Conservation (phyloP, 2,329 filamentous ascomycete species). For the Penicillium sp. region DNA sequence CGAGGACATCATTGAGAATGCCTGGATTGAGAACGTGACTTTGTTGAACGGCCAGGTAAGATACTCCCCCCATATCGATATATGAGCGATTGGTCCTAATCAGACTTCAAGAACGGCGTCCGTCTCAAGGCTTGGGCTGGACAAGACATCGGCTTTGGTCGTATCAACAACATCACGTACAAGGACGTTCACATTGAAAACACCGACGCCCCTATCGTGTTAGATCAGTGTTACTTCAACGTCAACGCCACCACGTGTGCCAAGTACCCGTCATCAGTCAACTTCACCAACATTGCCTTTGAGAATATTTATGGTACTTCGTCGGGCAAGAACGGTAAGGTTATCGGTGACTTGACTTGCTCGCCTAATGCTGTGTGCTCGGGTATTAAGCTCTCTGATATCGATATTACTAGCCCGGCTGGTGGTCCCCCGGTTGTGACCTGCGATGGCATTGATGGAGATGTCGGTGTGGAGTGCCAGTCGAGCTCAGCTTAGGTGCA, state of each 20-base stretch:
- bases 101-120: constrained; percentile 49
- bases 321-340: constrained; percentile 55
- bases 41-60: constrained; percentile 50
- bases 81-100: constrained; percentile 19
- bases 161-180: constrained; percentile 62
- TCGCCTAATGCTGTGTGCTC: constrained; percentile 57
- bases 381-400: constrained; percentile 55
- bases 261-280: constrained; percentile 55
- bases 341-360: constrained; percentile 56
- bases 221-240: constrained; percentile 65
- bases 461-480: constrained; percentile 42
- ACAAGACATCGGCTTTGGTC: constrained; percentile 56
- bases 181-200: constrained; percentile 60
- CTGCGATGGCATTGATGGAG: constrained; percentile 50
- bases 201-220: constrained; percentile 56
- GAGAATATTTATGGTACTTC: constrained; percentile 59
- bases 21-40: constrained; percentile 59
- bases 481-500: constrained; percentile 11
- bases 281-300: constrained; percentile 59
- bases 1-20: constrained; percentile 56
- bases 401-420: constrained; percentile 54
- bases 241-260: constrained; percentile 53
- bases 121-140: constrained; percentile 64
- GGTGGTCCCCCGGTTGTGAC: constrained; percentile 46
- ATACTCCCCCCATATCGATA: background rate